Evolutionary conservation across 2,329 filamentous ascomycete genomes (phyloP), one percentile per base, ranked within the genome.

Genomic region (Diaporthe australafricana): DNA sequence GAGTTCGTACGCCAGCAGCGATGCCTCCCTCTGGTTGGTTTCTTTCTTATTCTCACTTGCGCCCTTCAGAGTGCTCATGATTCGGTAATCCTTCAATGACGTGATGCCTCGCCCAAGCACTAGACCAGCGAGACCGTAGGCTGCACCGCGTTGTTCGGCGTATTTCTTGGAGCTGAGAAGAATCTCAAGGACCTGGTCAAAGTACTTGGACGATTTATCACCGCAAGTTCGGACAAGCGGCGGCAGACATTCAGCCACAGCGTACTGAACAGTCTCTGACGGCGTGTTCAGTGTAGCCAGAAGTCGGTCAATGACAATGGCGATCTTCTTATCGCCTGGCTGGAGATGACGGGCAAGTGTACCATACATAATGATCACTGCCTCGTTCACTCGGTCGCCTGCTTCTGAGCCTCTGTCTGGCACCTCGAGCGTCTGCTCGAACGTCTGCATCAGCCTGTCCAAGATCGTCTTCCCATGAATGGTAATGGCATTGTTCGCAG

Each of bases 1-100:
- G 3, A 99, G 89, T 81, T 99, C 97, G 79, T 96, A 98, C 0
- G 94, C 95, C 70, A 99, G 85, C 76, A 98, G 89, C 12, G 94
- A 93, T 42, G 95, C 95, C 82, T 98, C 95, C 68, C 97, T 89
- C 79, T 97, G 93, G 79, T 96, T 93, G 8, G 91, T 84, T 74
- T 98, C 96, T 80, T 97, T 98, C 83, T 97, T 98, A 82, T 98
- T 97, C 78, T 98, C 97, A n/a, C 92, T 88, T 5, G 94, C 95
- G 35, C 90, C 91, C 76, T 90, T 93, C 55, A 99, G 89, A 4
- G 91, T 92, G 40, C 93, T 91, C 85, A 98, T 89, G 74, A 99
- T 93, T 38, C 95, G 92, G 81, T 93, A 95, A 77, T 98, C 95
- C 74, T 93, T 90, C 50, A 99, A 84, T 4, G 94, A 89, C 22